Evolutionary conservation across 176 grass and related monocot species (phyloP).

Genomic region (Ampelocalamus luodianensis): DNA sequence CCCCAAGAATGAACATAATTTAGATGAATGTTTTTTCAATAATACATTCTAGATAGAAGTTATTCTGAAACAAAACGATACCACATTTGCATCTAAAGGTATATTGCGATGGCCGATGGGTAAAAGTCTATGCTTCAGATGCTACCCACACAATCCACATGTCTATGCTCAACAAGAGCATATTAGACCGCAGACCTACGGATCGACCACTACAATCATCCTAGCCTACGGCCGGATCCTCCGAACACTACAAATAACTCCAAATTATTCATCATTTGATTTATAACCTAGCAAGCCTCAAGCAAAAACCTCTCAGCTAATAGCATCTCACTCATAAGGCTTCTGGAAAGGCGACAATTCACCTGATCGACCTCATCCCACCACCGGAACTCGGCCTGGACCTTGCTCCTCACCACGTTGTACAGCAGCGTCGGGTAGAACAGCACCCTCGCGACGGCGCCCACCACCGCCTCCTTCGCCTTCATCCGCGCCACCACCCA

Average conservation of each 20-base stretch:
- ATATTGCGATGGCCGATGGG: background rate
- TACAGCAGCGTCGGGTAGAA: slow-evolving; percentile 90
- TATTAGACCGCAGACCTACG: background rate
- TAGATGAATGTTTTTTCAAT: background rate
- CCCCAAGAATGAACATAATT: too few relatives aligned
- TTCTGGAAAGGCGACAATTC: background rate
- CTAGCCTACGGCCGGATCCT: background rate
- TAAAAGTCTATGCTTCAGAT: background rate
- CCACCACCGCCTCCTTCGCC: slow-evolving; percentile 70
- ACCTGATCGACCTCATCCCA: slow-evolving; percentile 94
- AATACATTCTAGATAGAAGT: background rate
- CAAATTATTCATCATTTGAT: background rate
- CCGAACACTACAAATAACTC: background rate
- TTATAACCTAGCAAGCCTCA: background rate
- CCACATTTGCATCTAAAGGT: background rate
- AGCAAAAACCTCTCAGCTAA: background rate
- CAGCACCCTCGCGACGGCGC: slow-evolving; percentile 70
- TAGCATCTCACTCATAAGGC: background rate
- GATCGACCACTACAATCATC: background rate
- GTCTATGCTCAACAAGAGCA: background rate
- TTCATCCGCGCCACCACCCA: slow-evolving; percentile 41
- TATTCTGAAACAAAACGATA: background rate
- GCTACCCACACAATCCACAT: background rate
- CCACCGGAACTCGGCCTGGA: slow-evolving; percentile 90
- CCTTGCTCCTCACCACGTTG: slow-evolving; percentile 84